Conservation (phyloP, 805 yeast genomes). For the Yamadazyma endophytica region DNA sequence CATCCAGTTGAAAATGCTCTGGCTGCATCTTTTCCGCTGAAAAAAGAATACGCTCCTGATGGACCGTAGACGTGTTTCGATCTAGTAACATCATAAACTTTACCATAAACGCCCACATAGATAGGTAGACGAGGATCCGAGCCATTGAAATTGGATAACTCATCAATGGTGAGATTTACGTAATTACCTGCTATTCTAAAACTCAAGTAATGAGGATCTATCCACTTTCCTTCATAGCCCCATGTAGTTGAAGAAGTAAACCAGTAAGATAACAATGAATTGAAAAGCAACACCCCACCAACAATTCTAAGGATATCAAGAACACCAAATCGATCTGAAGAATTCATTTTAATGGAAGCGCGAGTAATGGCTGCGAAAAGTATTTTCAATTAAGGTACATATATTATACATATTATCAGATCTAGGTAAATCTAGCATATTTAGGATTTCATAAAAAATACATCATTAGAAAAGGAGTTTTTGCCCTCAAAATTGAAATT, state of each 20-base stretch:
- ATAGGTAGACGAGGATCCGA: conserved; percentile 45
- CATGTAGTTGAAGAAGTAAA: conserved; percentile 56
- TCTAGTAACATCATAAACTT: conserved; percentile 60
- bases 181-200: conserved; percentile 14
- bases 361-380: neutral
- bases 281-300: conserved; percentile 44
- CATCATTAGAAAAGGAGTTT: conserved; percentile 16
- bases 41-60: conserved; percentile 42
- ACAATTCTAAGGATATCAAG: conserved; percentile 42
- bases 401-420: neutral
- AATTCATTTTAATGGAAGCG: neutral
- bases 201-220: conserved; percentile 39
- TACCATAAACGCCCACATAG: conserved; percentile 56
- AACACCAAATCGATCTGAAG: conserved; percentile 22
- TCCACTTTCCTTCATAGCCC: conserved; percentile 55
- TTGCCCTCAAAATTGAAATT: conserved; percentile 29
- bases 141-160: conserved; percentile 53
- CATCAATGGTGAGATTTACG: conserved; percentile 36
- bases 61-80: conserved; percentile 54
- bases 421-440: neutral
- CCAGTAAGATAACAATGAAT: conserved; percentile 50
- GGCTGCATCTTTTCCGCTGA: conserved; percentile 66
- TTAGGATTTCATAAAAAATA: conserved; percentile 19
- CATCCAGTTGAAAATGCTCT: conserved; percentile 72
- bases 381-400: neutral